Base-by-base conservation (phyloP, 805 yeast species). In the Myxozyma udenii region DNA sequence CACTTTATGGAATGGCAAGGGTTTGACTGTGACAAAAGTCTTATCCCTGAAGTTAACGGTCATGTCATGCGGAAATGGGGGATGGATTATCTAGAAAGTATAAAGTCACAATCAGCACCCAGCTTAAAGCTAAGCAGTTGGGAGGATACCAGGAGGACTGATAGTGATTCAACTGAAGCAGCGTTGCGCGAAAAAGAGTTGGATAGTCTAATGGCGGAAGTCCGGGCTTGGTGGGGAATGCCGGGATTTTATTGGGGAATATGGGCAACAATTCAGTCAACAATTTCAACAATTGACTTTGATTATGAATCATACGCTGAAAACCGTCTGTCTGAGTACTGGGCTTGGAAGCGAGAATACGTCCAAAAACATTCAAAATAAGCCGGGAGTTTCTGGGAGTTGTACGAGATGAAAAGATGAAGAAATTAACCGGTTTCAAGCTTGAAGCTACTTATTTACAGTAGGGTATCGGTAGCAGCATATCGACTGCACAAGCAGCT, bases 1-100 rank as follows among this genome's bases (percentile, higher is more conserved):
- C 89, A 83, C 66, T 78, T 83, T 57, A 81, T 82, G 64, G 89
- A 83, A 64, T 83, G 90, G 88, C 93, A 85, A 65, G 93, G 93
- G 1, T 84, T 84, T 61, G 80, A 82, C 55, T 85, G 93, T 65
- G 81, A 81, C 58, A 73, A 77, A 22, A 65, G 73, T 11, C 76
- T 76, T 6, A 82, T 85, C 36, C 88, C 88, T 0, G 62, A 66
- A 5, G 84, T 85, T 1, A 51, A 71, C 2, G 79, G 81, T 57
- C 68, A 68, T 1, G 68, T 74, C 1, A 66, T 84, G 63, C 70
- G 78, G 2, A 66, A 67, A 26, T 85, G 91, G 91, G 78, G 80
- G 35, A 66, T 67, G 44, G 74, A 79, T 7, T 85, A 85, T 61
- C 68, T 85, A 36, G 68, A 23, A 71, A n/a, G 64, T 67, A 5